Percentiles rank a stretch among this genome's conserved stretches.
phyloP scores from a whole-genome alignment of 1,284 basidiomycete species.

The Irpex lacteus region DNA sequence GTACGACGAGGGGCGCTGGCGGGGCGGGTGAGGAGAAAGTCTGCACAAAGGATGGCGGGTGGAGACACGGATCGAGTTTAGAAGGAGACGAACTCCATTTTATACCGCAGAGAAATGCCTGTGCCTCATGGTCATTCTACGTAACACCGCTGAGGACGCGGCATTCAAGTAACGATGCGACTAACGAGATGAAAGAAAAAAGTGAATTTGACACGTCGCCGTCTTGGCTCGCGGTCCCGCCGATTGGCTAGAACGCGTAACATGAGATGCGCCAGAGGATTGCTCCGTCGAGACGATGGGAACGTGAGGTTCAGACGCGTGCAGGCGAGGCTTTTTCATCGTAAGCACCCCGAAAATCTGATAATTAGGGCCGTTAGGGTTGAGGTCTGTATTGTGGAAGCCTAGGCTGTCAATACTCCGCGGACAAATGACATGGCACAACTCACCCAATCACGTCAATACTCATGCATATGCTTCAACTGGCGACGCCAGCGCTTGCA shows the following conservation, averaged over 20 bases:
- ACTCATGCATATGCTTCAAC: neutral
- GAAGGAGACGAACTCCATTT: neutral
- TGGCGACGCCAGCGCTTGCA: neutral
- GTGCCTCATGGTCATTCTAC: neutral
- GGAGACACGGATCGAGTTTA: neutral
- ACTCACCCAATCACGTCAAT: constrained; percentile 2
- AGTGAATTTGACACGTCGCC: neutral
- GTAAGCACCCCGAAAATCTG: neutral
- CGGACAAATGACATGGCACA: neutral
- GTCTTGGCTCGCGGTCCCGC: neutral
- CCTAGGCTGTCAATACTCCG: neutral
- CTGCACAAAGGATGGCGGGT: neutral
- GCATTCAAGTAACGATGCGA: neutral
- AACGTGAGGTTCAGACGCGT: neutral
- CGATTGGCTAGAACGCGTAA: neutral
- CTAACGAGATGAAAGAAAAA: neutral
- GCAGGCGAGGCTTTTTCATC: neutral
- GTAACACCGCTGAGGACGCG: neutral
- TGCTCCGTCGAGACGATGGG: neutral
- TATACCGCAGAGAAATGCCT: neutral
- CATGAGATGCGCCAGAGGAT: neutral
- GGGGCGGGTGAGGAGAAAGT: neutral
- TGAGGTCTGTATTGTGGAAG: neutral
- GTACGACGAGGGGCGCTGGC: neutral
- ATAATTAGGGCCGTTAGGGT: neutral